A percentile compares a stretch with the other conserved stretches of the same genome.
These are phyloP conservation scores for Blastocladiella emersonii DNA, from an alignment of 371 early-diverging fungal species.

Conservation along the genomic window DNA sequence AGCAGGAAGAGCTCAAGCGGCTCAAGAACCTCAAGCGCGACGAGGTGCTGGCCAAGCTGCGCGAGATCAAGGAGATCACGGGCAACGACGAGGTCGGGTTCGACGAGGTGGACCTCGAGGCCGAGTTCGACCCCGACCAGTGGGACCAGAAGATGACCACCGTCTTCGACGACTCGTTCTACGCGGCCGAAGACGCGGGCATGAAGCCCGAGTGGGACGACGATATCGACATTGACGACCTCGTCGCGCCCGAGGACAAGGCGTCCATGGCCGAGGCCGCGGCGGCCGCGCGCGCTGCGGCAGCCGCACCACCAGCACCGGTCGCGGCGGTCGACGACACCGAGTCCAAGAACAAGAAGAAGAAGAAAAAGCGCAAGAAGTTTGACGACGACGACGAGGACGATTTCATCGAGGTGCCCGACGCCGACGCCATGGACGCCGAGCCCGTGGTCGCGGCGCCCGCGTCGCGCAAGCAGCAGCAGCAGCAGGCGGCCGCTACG, in stretches of 20 bases:
- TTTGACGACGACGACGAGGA: conserved; percentile 13
- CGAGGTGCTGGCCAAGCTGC: conserved; percentile 59
- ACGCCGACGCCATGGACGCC: conserved; percentile 35
- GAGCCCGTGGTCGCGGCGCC: conserved; percentile 35
- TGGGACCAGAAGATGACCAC: conserved; percentile 68
- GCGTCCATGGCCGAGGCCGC: background rate
- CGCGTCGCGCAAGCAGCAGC: conserved; percentile 6
- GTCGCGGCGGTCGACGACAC: background rate
- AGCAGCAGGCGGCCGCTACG: conserved; percentile 5
- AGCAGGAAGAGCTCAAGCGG: conserved; percentile 71
- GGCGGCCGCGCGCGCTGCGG: background rate
- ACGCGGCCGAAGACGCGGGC: conserved; percentile 27
- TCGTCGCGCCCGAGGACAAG: conserved; percentile 16
- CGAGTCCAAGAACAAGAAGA: conserved; percentile 3
- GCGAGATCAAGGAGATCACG: conserved; percentile 68
- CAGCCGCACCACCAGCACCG: background rate
- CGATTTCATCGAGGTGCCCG: conserved; percentile 16
- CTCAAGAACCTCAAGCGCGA: conserved; percentile 75
- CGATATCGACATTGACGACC: conserved; percentile 56
- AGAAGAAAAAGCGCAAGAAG: conserved; percentile 9
- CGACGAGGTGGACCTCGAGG: conserved; percentile 67
- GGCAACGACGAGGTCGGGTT: conserved; percentile 55
- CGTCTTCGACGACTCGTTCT: conserved; percentile 62
- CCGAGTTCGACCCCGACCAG: conserved; percentile 74
- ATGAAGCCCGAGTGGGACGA: conserved; percentile 75